Evolutionary conservation across 2,329 filamentous ascomycete genomes (phyloP), one percentile per base, ranked within the genome.

Genomic region (Hirsutella minnesotensis): DNA sequence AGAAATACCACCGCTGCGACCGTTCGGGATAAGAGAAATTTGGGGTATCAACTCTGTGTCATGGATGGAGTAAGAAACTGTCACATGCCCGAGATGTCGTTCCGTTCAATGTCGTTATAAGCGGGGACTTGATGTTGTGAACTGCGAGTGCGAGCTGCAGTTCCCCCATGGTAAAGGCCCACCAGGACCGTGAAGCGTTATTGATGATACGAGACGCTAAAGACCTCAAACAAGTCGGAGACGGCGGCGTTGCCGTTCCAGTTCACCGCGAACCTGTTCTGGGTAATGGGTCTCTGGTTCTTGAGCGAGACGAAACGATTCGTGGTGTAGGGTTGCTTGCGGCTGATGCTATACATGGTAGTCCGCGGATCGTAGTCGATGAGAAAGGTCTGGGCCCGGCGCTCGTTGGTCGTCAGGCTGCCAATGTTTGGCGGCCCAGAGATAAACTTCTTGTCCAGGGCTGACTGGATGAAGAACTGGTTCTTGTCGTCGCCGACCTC

Each of bases 341-440:
- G 34, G 9, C 41, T 36, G 15, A 47, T 9, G 27, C 40, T 41
- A 34, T 50, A 47, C 20, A 24, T 37, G 16, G 45, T 34, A 3
- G 42, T 41, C 2, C 33, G 13, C 2, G 24, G 19, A 13, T 44
- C 13, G 31, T 50, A 50, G 1, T 9, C 20, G 13, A 50, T 43
- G 27, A 15, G 35, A 20, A 50, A 46, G 13, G 20, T 38, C 30
- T 50, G 48, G 5, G 48, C 48, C 22, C 35, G 34, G 5, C 19
- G 15, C 3, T 38, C 10, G 9, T 50, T 39, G 10, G 38, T 16
- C 3, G 44, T 46, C n/a, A 54, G 46, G 20, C 36, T 21, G 27
- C 49, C 47, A 10, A 42, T 13, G 9, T 36, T 5, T 8, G 31
- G 39, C 10, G 5, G 9, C 85, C 67, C 92, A 3, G 45, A 36